Conservation (phyloP, 768 basidiomycete genomes). For the Boletellus sp. region DNA sequence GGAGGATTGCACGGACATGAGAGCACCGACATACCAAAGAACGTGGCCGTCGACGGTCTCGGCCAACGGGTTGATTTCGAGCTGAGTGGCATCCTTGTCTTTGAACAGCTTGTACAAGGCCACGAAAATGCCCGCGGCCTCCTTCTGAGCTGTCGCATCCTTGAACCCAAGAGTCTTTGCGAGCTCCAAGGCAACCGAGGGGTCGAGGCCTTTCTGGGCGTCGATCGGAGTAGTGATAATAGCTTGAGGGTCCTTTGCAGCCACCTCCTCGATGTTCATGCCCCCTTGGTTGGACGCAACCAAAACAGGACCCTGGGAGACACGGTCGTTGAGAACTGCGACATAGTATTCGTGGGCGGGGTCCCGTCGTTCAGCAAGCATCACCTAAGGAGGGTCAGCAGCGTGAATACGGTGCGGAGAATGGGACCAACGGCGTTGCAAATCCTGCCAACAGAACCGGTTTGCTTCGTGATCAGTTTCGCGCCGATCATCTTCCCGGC, state of each 20-base stretch:
- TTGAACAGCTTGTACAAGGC: conserved; percentile 96
- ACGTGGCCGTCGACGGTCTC: conserved; percentile 89
- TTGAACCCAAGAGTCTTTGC: conserved; percentile 93
- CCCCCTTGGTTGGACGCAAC: conserved; percentile 94
- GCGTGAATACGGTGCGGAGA: background rate
- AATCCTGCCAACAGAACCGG: conserved; percentile 84
- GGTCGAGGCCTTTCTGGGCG: conserved; percentile 76
- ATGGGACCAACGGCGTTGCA: conserved; percentile 81
- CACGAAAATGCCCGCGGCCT: conserved; percentile 91
- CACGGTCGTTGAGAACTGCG: conserved; percentile 94
- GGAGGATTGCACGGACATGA: background rate
- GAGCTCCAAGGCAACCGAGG: conserved; percentile 64
- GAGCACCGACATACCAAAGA: conserved; percentile 69
- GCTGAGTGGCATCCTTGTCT: conserved; percentile 98
- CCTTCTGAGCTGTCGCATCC: conserved; percentile 60
- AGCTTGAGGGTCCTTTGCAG: conserved; percentile 88
- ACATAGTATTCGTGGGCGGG: conserved; percentile 98
- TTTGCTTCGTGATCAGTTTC: conserved; percentile 97
- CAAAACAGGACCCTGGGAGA: conserved; percentile 82
- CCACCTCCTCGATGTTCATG: conserved; percentile 99
- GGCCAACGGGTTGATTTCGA: conserved; percentile 98
- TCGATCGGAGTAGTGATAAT: conserved; percentile 95
- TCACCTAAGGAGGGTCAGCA: conserved; percentile 59
- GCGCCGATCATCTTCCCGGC: conserved; percentile 93
- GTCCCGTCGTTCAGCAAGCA: conserved; percentile 93